These are phyloP conservation scores for Collybiopsis luxurians DNA, from an alignment of 768 basidiomycete genomes.

Conservation along the genomic window DNA sequence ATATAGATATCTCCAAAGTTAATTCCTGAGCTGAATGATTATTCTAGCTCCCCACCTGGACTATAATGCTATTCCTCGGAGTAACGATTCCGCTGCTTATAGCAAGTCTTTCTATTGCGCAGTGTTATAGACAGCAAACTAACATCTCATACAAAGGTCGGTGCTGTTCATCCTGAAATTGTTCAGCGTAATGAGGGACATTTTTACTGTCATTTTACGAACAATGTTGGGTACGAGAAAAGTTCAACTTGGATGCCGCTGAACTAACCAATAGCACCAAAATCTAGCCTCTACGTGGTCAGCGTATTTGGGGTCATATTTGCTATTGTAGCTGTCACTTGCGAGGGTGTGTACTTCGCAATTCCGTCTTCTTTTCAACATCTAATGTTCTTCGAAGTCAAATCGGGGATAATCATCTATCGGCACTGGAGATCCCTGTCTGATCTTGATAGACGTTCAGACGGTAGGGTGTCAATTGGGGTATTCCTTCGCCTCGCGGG, in stretches of 20 bases:
- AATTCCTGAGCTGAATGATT: background rate
- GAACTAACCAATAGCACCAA: background rate
- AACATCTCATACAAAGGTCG: background rate
- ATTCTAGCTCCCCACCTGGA: background rate
- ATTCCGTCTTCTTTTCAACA: background rate
- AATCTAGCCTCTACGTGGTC: background rate
- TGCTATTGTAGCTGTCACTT: background rate
- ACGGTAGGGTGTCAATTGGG: background rate
- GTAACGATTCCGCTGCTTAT: background rate
- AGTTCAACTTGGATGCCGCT: background rate
- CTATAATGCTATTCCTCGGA: background rate
- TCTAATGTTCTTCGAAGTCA: background rate
- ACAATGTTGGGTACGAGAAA: background rate
- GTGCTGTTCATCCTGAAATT: background rate
- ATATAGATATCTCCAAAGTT: background rate
- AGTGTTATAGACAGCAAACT: no score
- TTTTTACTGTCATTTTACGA: constrained; percentile 1
- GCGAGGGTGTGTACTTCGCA: background rate
- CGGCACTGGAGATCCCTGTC: background rate
- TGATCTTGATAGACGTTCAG: background rate
- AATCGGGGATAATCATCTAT: background rate
- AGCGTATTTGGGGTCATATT: background rate
- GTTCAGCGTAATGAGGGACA: background rate
- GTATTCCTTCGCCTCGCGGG: background rate
- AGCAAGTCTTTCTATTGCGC: background rate